Evolutionary conservation across 495 filamentous ascomycete species (phyloP), one percentile per base, ranked within the genome.

Genomic region (Aspergillus leporis): DNA sequence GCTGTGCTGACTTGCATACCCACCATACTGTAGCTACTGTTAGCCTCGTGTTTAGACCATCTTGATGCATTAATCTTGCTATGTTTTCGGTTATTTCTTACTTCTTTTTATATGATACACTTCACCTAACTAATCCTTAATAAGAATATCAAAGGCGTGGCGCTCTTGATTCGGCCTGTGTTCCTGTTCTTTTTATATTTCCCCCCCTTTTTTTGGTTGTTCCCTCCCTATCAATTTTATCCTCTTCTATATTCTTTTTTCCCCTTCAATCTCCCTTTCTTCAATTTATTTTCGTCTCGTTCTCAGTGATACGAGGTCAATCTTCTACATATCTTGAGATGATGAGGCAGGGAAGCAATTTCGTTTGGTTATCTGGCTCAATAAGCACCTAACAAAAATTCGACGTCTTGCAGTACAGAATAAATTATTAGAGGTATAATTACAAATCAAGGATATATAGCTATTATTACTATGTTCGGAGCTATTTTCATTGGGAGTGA

Each of bases 1-100:
- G 30, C 40, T 18, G 28, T 48, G 60, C 61, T 60, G 56, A 63
- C 61, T 55, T 41, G 48, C 38, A 52, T 56, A 40, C 36, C 30
- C 49, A 55, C 53, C 53, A 25, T 55, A 45, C 30, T 49, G 31
- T 60, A 55, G 43, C 43, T 19, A 48, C 23, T 51, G 40, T 41
- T 55, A 41, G 51, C 31, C 45, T 61, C 28, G 9, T 36, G 51
- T 30, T 55, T 60, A 28, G 56, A 40, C 45, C 56, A 21, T 43
- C 50, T 40, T 50, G 28, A 46, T 54, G 31, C 38, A 56, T 57
- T 58, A 23, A 28, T 43, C 38, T 53, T 54, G 32, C 10, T 51
- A 25, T 28, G 41, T 57, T 56, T 16, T 51, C 36, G 14, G 14
- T 28, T 55, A n/a, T 61, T 23, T 53, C 25, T 61, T 55, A 51